Conservation (phyloP, 2,329 filamentous ascomycete species). For the Penicillium sp. region DNA sequence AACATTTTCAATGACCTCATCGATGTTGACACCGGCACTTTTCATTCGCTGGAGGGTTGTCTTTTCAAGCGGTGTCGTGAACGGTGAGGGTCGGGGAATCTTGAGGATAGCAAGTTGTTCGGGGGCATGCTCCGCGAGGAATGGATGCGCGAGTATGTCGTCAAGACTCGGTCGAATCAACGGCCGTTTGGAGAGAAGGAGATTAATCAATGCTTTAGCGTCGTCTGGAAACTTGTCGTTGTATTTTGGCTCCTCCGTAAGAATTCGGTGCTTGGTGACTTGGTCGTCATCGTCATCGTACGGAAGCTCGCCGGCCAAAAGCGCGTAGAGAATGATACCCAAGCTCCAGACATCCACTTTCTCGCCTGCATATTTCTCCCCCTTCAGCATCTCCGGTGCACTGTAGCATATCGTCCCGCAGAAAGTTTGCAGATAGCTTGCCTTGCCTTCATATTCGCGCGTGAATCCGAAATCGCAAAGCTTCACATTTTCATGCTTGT, state of each 20-base stretch:
- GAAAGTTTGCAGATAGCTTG: slow-evolving; percentile 94
- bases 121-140: slow-evolving; percentile 82
- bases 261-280: slow-evolving; percentile 79
- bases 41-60: slow-evolving; percentile 91
- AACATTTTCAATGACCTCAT: slow-evolving; percentile 92
- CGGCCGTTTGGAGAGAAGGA: slow-evolving; percentile 87
- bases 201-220: slow-evolving; percentile 74
- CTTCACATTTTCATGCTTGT: slow-evolving; percentile 97
- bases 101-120: slow-evolving; percentile 89
- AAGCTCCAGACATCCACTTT: slow-evolving; percentile 99
- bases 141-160: slow-evolving; percentile 86
- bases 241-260: slow-evolving; percentile 82
- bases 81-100: slow-evolving; percentile 76
- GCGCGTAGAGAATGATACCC: slow-evolving; percentile 84
- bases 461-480: slow-evolving; percentile 98
- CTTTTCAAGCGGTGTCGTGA: slow-evolving; percentile 84
- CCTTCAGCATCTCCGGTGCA: slow-evolving; percentile 96
- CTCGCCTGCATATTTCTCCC: slow-evolving; percentile 95
- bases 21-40: slow-evolving; percentile 89
- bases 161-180: slow-evolving; percentile 77
- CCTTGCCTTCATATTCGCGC: slow-evolving; percentile 91
- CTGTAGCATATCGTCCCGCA: slow-evolving; percentile 98
- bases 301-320: slow-evolving; percentile 79
- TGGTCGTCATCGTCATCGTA: slow-evolving; percentile 96
- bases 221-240: slow-evolving; percentile 78